Conservation (phyloP, 768 basidiomycete species). For the Suillus luteus region DNA sequence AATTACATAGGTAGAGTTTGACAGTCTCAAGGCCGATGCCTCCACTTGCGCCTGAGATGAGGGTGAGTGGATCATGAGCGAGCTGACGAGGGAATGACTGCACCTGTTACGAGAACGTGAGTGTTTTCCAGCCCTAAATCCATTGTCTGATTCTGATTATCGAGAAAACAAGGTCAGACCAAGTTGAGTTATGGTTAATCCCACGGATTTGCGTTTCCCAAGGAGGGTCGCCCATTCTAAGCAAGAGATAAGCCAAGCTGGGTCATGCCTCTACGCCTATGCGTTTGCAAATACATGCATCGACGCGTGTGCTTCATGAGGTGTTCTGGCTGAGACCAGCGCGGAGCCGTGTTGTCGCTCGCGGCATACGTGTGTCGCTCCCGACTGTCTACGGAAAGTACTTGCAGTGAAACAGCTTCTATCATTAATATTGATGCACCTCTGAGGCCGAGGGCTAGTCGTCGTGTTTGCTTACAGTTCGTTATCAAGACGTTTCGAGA, state of each 20-base stretch:
- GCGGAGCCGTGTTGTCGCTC: too few relatives aligned
- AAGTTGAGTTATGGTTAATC: not conserved
- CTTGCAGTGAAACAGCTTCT: not conserved
- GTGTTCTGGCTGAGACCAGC: too few relatives aligned
- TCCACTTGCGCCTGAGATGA: constrained; percentile 63
- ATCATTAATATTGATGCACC: not conserved
- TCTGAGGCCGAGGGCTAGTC: too few relatives aligned
- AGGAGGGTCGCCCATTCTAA: not conserved
- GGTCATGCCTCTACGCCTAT: not conserved
- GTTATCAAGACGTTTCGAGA: not conserved
- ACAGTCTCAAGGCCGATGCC: constrained; percentile 72
- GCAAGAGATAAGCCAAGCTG: not conserved
- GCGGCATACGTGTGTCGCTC: not conserved
- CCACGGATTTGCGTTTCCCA: not conserved
- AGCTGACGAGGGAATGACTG: not conserved
- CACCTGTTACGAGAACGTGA: constrained; percentile 75
- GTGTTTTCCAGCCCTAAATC: constrained; percentile 62
- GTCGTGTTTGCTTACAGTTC: not conserved
- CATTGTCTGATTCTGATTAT: constrained; percentile 29
- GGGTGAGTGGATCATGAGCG: not conserved
- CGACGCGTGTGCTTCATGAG: too few relatives aligned
- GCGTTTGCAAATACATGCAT: not conserved
- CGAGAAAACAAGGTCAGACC: not conserved
- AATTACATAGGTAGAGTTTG: constrained; percentile 57
- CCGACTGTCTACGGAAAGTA: not conserved